phyloP scores from a whole-genome alignment of 345 rosid species.

The Psidium friedrichsthalianum region DNA sequence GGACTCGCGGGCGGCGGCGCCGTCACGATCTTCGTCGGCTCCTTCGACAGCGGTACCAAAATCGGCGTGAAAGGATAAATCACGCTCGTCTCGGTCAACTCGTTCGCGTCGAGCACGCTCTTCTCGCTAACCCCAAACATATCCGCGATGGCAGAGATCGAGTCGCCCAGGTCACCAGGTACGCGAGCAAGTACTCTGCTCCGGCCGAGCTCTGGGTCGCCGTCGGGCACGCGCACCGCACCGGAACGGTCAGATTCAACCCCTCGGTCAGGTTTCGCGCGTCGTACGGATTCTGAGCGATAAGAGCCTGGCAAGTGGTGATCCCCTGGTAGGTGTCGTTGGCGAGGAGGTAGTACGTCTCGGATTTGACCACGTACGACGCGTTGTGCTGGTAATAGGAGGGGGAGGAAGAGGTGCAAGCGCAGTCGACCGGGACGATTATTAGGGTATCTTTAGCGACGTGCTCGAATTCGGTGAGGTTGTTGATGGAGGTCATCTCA shows the following conservation, averaged over 20 bases:
- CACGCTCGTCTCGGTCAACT: slow-evolving; percentile 1
- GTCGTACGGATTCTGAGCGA: slow-evolving; percentile 41
- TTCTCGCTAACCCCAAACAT: slow-evolving; percentile 25
- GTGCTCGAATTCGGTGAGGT: slow-evolving; percentile 17
- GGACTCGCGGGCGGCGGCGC: slow-evolving; percentile 4
- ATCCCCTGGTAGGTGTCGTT: slow-evolving; percentile 82
- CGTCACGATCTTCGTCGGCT: slow-evolving; percentile 24
- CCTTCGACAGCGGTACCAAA: slow-evolving; percentile 47
- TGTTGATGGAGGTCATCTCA: slow-evolving; percentile 45
- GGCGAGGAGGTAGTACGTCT: slow-evolving; percentile 45
- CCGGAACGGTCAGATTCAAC: slow-evolving; percentile 33
- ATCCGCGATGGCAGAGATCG: slow-evolving; percentile 29
- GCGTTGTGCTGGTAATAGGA: slow-evolving; percentile 61
- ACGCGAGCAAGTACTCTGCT: slow-evolving; percentile 42
- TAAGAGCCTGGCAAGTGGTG: slow-evolving; percentile 80
- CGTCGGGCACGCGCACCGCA: slow-evolving; percentile 84
- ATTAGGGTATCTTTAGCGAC: slow-evolving; percentile 23
- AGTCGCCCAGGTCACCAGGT: slow-evolving; percentile 31
- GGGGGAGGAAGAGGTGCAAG: slow-evolving; percentile 29
- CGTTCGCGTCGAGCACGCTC: slow-evolving; percentile 39
- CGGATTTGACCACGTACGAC: slow-evolving; percentile 28
- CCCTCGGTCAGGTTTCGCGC: slow-evolving; percentile 8
- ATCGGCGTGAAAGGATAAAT: slow-evolving; percentile 57
- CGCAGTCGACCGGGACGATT: slow-evolving; percentile 53
- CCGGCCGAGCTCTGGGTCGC: slow-evolving; percentile 39